Conservation (phyloP, 441 rosid species). For the Syzygium syzygioides region DNA sequence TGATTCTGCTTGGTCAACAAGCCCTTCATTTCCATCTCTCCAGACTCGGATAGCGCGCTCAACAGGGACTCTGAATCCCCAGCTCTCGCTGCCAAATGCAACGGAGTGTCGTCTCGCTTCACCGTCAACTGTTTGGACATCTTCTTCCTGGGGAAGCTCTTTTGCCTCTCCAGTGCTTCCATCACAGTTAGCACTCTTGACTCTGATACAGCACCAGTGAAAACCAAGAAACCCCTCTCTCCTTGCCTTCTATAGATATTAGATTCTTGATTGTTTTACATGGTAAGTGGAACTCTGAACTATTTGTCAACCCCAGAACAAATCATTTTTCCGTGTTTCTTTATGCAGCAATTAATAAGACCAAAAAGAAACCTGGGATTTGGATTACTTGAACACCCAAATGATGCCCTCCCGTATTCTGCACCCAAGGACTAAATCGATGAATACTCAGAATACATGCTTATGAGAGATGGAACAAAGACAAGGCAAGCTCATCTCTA, state of each 20-base stretch:
- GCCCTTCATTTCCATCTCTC: conserved; percentile 34
- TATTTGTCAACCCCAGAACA: background rate
- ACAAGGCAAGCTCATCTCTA: background rate
- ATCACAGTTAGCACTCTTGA: background rate
- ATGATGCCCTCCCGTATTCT: background rate
- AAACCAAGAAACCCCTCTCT: background rate
- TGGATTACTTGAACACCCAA: background rate
- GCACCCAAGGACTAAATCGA: background rate
- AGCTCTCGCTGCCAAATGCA: conserved; percentile 59
- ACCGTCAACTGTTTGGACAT: conserved; percentile 67
- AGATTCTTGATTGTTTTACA: background rate
- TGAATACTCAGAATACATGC: background rate
- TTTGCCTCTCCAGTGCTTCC: conserved; percentile 15
- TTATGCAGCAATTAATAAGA: background rate
- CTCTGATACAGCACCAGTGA: background rate
- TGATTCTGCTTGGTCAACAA: conserved; percentile 56
- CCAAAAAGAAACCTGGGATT: background rate
- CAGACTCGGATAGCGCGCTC: conserved; percentile 33
- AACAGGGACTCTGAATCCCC: conserved; percentile 39
- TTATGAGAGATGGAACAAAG: background rate
- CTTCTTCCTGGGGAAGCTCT: conserved; percentile 31
- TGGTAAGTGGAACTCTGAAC: background rate
- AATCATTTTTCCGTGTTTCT: background rate
- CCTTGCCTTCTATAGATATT: background rate
- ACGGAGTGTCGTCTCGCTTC: conserved; percentile 62